A percentile compares a stretch with the other conserved stretches of the same genome.
Evolutionary conservation across 306 rosid species (phyloP).

Genomic region (Lathyrus sativus): DNA sequence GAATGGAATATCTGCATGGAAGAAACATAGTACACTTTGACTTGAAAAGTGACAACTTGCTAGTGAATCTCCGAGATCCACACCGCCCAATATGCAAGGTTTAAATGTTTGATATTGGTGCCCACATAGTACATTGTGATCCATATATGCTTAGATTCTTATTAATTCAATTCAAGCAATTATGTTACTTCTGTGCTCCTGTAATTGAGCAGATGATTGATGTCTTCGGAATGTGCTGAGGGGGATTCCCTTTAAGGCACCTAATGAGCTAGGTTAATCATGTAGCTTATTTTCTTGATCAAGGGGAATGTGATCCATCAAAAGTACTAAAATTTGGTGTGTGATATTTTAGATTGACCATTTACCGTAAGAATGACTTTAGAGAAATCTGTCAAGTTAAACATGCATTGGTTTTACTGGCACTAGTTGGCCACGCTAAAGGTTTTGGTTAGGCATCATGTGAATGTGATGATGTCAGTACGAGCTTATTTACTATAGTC

Average conservation of each 20-base stretch:
- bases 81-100: slow-evolving; percentile 97
- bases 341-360: slow-evolving; percentile 4
- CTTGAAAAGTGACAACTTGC: slow-evolving; percentile 94
- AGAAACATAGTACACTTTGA: slow-evolving; percentile 94
- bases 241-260: slow-evolving; percentile 23
- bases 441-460: slow-evolving; percentile 17
- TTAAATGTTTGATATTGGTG: slow-evolving; percentile 35
- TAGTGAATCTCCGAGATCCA: slow-evolving; percentile 90
- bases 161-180: neutral
- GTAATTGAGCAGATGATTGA: neutral
- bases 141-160: neutral
- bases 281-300: slow-evolving; percentile 15
- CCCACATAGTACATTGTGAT: neutral
- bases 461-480: neutral
- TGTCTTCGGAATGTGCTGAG: slow-evolving; percentile 13
- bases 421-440: neutral
- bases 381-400: too few species aligned
- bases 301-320: slow-evolving; percentile 1
- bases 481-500: slow-evolving; percentile 12
- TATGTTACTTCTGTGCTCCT: slow-evolving; percentile 4
- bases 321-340: slow-evolving; percentile 19
- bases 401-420: too few species aligned
- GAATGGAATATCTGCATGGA: slow-evolving; percentile 95
- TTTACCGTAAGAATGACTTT: too few species aligned
- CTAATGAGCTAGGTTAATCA: slow-evolving; percentile 20